These are phyloP conservation scores for Cercophora samala DNA, from an alignment of 495 filamentous ascomycete species.

Conservation along the genomic window DNA sequence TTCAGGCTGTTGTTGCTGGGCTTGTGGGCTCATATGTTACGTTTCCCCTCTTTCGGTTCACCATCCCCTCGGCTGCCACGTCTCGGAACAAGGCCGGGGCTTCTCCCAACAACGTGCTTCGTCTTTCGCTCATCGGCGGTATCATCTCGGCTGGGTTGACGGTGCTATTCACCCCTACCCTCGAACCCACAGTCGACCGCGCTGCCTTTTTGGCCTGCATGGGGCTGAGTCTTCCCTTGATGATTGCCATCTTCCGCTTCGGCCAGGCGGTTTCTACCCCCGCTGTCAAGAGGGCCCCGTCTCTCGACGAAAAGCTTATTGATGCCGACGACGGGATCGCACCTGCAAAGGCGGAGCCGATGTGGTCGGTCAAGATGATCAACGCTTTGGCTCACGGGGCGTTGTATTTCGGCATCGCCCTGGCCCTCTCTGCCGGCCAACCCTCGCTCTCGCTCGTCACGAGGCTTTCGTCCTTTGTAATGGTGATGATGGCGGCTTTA, in stretches of 20 bases:
- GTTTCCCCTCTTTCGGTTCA: neutral
- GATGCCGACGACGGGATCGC: neutral
- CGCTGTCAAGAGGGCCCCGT: neutral
- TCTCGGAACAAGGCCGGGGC: neutral
- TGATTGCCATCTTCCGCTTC: conserved; percentile 13
- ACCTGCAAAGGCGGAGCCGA: neutral
- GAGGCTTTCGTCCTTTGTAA: neutral
- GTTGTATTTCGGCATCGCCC: neutral
- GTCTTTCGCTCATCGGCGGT: conserved; percentile 18
- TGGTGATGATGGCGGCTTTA: neutral
- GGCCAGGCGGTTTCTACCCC: neutral
- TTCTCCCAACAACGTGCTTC: neutral
- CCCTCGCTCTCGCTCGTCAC: neutral
- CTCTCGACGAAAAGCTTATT: neutral
- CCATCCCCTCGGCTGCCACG: neutral
- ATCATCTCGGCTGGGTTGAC: conserved; percentile 16
- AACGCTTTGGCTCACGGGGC: neutral
- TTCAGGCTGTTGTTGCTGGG: conserved; percentile 18
- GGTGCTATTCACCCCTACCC: conserved; percentile 19
- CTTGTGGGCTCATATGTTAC: conserved; percentile 15
- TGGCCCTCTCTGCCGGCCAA: neutral
- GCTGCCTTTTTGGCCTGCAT: conserved; percentile 16
- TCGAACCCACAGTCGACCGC: conserved; percentile 14
- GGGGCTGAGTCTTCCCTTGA: conserved; percentile 19
- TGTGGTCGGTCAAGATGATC: neutral